Evolutionary conservation across 306 rosid species (phyloP).

Genomic region (Amphicarpaea edgeworthii): DNA sequence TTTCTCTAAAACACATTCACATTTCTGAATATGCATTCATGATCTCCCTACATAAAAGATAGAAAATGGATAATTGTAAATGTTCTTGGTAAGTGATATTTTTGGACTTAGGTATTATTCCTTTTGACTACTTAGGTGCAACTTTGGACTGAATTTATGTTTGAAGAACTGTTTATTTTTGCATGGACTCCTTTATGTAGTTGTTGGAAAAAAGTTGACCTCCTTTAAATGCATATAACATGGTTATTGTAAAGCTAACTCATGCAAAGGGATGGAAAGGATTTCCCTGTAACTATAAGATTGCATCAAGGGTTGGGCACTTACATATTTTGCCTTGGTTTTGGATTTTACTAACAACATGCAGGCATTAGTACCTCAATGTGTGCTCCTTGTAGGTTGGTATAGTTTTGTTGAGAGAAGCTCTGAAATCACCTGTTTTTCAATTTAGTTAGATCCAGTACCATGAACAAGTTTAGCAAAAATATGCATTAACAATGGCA

Average conservation of each 20-base stretch:
- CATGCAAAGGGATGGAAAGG: background rate
- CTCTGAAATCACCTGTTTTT: background rate
- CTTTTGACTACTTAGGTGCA: background rate
- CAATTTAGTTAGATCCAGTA: background rate
- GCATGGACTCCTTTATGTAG: background rate
- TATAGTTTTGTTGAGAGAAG: background rate
- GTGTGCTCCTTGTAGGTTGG: background rate
- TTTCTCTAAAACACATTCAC: constrained; percentile 22
- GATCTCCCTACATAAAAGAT: constrained; percentile 22
- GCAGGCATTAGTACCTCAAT: background rate
- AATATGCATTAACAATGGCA: background rate
- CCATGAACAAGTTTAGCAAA: background rate
- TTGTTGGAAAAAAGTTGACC: background rate
- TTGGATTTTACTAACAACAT: background rate
- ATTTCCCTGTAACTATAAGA: background rate
- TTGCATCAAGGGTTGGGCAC: background rate
- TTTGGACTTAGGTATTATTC: background rate
- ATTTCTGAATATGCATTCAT: constrained; percentile 28
- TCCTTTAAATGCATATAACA: background rate
- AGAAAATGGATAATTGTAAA: constrained; percentile 17
- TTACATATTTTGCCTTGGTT: background rate
- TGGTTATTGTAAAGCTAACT: background rate
- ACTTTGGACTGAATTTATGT: background rate
- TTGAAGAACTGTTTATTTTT: background rate
- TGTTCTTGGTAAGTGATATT: constrained; percentile 18